A percentile compares a stretch with the other conserved stretches of the same genome.
Evolutionary conservation across 306 rosid genomes (phyloP).

Genomic region (Leucaena leucocephala): DNA sequence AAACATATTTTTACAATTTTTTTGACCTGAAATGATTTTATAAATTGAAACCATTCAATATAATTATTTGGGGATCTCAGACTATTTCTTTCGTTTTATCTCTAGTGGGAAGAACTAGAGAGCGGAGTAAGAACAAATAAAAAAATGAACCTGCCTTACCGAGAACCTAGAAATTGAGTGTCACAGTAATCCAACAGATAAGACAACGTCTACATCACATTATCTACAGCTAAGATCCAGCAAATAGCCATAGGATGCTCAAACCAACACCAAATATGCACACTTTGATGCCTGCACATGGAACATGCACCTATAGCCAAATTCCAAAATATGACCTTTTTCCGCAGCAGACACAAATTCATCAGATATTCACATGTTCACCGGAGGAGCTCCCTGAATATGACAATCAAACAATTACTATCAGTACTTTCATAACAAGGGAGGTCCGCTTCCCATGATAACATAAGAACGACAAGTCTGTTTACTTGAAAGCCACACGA

Average conservation of each 20-base stretch:
- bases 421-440: constrained; percentile 36
- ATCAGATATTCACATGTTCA: constrained; percentile 63
- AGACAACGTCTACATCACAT: constrained; percentile 21
- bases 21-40: no score
- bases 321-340: constrained; percentile 36
- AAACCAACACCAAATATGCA: constrained; percentile 39
- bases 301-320: neutral
- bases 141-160: constrained; percentile 17
- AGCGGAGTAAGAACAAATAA: neutral
- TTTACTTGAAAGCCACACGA: constrained; percentile 5
- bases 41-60: no score
- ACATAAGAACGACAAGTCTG: neutral
- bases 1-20: no score
- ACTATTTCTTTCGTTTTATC: constrained; percentile 12
- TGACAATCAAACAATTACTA: constrained; percentile 20
- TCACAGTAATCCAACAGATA: constrained; percentile 31
- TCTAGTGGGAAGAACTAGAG: neutral
- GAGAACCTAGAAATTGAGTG: constrained; percentile 34
- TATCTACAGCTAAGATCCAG: constrained; percentile 30
- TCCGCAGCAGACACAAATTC: constrained; percentile 23
- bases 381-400: constrained; percentile 84
- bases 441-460: constrained; percentile 13
- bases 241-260: constrained; percentile 29
- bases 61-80: no score
- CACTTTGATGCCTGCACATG: constrained; percentile 32